Evolutionary conservation across 371 early-diverging fungal species (phyloP), one percentile per base, ranked within the genome.

Genomic region (Rhizopus stolonifer): DNA sequence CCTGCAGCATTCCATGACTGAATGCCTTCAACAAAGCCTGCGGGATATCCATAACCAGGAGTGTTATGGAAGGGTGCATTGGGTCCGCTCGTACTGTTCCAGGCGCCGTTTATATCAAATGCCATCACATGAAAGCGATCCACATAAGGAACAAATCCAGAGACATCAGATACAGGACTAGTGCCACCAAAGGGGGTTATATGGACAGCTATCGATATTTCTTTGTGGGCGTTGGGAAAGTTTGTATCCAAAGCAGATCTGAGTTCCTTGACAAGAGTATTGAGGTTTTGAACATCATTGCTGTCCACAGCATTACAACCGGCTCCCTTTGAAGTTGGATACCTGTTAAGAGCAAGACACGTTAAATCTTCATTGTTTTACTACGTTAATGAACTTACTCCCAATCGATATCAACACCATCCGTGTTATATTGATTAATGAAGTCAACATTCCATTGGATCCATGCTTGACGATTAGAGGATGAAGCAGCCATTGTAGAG

Each of bases 201-300:
- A 15, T 84, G 80, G 2, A 83, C 84, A 10, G 90, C 91, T 54
- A 88, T 65, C 1, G 89, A 82, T 40, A 92, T 71, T 58, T 83
- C 74, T 66, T 86, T 89, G 38, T 64, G 65, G 15, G 64, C 57
- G 13, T 55, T 65, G 4, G 80, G 70, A 38, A 61, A 72, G 38
- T 59, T 72, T 2, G 54, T 65, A 29, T 79, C 79, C 32, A 90
- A 55, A 2, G 83, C 85, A 3, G 67, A 63, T 11, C 89, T 81
- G 26, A 92, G 75, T 23, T 85, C 86, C 32, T 77, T 57, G 1
- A 92, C 64, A 9, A 91, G 69, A 3, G 62, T 68, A 53, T 88
- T 57, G 33, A 82, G 73, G 38, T 77, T 84, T 25, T 61, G 39
- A 13, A 80, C 74, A 60, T 70, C 76, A 15, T 81, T 52, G 17